Percentiles rank a stretch among this genome's conserved stretches.
phyloP scores from a whole-genome alignment of 495 filamentous ascomycete species.

The Penicillium simplicissimum region DNA sequence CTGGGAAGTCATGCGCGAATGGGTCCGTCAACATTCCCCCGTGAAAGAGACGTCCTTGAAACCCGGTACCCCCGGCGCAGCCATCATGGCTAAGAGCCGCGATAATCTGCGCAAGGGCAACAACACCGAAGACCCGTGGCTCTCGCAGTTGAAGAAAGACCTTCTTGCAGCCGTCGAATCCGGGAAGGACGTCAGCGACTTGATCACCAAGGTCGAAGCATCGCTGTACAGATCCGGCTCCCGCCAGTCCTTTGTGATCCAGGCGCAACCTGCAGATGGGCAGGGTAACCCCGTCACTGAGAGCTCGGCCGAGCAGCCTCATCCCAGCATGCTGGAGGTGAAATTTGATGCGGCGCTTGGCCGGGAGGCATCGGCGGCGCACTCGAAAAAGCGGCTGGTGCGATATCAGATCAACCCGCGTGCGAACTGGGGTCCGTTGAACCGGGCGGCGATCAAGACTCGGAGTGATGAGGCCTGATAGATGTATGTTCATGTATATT shows the following conservation, averaged over 20 bases:
- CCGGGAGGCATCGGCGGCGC: constrained; percentile 51
- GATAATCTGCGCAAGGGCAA: constrained; percentile 23
- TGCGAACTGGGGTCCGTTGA: constrained; percentile 93
- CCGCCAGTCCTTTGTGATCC: constrained; percentile 17
- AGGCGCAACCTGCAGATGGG: constrained; percentile 15
- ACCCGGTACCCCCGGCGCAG: constrained; percentile 66
- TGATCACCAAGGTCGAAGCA: constrained; percentile 49
- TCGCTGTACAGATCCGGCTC: constrained; percentile 44
- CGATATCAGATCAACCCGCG: constrained; percentile 87
- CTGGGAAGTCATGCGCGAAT: constrained; percentile 94
- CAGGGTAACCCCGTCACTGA: constrained; percentile 14
- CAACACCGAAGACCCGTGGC: constrained; percentile 18
- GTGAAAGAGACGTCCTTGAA: constrained; percentile 70
- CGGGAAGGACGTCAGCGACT: constrained; percentile 37
- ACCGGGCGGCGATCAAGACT: constrained; percentile 50
- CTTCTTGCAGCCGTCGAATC: constrained; percentile 35
- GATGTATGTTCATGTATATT: background rate
- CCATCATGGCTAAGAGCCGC: constrained; percentile 55
- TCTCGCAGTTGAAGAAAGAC: constrained; percentile 39
- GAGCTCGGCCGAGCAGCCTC: constrained; percentile 6
- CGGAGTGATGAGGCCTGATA: background rate
- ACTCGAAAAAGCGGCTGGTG: constrained; percentile 58
- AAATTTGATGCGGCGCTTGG: constrained; percentile 84
- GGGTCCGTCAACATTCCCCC: constrained; percentile 74
- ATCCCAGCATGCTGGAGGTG: constrained; percentile 55